Evolutionary conservation across 1,284 basidiomycete genomes (phyloP).

Genomic region (Cryptococcus jaspeensis): DNA sequence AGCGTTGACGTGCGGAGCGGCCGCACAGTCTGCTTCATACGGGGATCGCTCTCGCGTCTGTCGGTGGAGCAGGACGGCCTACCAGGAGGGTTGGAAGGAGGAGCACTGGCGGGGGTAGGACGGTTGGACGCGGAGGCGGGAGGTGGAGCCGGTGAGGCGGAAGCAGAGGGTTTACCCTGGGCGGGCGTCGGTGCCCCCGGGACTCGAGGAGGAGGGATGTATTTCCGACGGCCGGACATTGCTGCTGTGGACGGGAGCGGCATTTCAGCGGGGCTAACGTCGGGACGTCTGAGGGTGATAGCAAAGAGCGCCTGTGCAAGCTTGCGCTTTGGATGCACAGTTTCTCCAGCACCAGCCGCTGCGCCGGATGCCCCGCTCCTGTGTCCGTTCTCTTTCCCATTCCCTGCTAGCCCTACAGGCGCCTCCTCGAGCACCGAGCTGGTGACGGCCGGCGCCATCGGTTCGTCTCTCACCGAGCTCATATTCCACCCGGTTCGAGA

Average conservation of each 20-base stretch:
- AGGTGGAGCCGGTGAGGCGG: background rate
- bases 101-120: background rate
- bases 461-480: constrained; percentile 28
- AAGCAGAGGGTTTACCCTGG: background rate
- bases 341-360: background rate
- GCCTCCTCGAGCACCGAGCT: constrained; percentile 6
- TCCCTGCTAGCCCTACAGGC: constrained; percentile 1
- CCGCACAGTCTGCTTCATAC: constrained; percentile 5
- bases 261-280: constrained; percentile 7
- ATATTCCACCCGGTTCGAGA: constrained; percentile 11
- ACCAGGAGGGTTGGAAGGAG: background rate
- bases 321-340: background rate
- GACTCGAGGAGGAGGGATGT: background rate
- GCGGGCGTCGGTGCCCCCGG: too few species aligned
- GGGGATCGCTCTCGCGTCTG: background rate
- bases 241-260: constrained; percentile 10
- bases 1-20: constrained; percentile 9
- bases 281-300: constrained; percentile 10
- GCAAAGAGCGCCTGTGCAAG: constrained; percentile 7
- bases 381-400: background rate
- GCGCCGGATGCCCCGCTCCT: background rate
- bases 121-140: background rate
- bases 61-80: background rate
- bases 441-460: background rate
- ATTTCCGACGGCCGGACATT: constrained; percentile 1